Base-by-base conservation (phyloP, 2,329 filamentous ascomycete genomes). In the Clonostachys byssicola region DNA sequence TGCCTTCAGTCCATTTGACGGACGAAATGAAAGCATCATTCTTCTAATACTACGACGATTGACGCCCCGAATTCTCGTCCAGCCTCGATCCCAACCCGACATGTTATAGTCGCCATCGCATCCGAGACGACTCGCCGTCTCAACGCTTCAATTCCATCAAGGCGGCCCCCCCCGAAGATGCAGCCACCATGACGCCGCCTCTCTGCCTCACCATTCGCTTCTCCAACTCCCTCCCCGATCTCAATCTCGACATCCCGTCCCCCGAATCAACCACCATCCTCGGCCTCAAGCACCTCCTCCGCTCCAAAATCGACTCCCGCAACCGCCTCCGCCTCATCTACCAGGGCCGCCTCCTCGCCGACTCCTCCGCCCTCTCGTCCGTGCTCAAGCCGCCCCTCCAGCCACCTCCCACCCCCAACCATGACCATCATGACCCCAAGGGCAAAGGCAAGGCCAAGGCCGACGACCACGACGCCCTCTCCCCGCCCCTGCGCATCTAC, bases 191-290 rank as follows among this genome's bases (percentile, higher is more conserved):
- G 43, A 44, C 43, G 46, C 61, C 65, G 17, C 76, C 76, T 34
- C 75, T 96, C 48, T 83, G 87, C 59, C 77, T 97, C 42, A 92
- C 89, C 36, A 85, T 97, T 64, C 91, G 92, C 65, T 97, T 99
- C 78, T 90, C 90, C 46, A 85, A 86, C 50, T 85, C 89, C 2
- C 79, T 92, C 48, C 86, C 90, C 14, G 94, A 97, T 64, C 80
- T 96, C 38, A 79, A 86, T 39, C 80, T 97, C 50, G 83, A 89
- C 58, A 82, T 97, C 59, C 66, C 81, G 43, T 71, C 75, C 6
- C 89, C 92, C 0, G 66, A 75, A 43, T 74, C 75, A 34, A 91
- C 86, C 12, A 89, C 89, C 40, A 81, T 89, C 46, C 79, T 90
- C 47, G 81, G 86, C 3, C 78, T 97, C 48, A 96, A 95, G 66